Evolutionary conservation across 805 yeast species (phyloP).

Genomic region (Yarrowia hollandica): DNA sequence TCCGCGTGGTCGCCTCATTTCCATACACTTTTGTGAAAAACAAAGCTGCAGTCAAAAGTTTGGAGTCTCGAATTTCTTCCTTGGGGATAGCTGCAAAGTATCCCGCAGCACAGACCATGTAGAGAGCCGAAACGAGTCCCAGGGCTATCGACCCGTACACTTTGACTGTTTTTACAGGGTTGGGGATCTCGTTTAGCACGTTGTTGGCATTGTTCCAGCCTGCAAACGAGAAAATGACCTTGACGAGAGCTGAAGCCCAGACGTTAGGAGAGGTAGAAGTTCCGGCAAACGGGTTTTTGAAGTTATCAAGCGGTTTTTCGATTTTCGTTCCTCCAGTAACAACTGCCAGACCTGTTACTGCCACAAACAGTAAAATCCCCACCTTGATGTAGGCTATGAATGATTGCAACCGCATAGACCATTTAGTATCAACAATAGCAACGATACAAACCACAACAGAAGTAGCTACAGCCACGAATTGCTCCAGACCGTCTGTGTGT

Average conservation of each 20-base stretch:
- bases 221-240: constrained; percentile 5
- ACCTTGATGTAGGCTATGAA: constrained; percentile 13
- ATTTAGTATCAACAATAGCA: constrained; percentile 1
- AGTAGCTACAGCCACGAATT: constrained; percentile 1
- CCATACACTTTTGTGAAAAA: constrained; percentile 10
- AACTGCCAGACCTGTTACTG: background rate
- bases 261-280: background rate
- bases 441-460: background rate
- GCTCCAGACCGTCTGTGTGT: background rate
- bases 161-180: constrained; percentile 3
- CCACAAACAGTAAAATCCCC: constrained; percentile 1
- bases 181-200: constrained; percentile 7
- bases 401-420: constrained; percentile 7
- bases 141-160: background rate
- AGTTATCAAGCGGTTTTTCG: constrained; percentile 3
- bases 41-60: constrained; percentile 2
- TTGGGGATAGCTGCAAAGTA: constrained; percentile 12
- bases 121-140: background rate
- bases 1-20: background rate
- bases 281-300: background rate
- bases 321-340: background rate
- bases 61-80: constrained; percentile 16
- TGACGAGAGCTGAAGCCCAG: constrained; percentile 13
- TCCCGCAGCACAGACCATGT: background rate
- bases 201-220: constrained; percentile 24